phyloP scores from a whole-genome alignment of 768 basidiomycete species.

The Pulveroboletus sp. region DNA sequence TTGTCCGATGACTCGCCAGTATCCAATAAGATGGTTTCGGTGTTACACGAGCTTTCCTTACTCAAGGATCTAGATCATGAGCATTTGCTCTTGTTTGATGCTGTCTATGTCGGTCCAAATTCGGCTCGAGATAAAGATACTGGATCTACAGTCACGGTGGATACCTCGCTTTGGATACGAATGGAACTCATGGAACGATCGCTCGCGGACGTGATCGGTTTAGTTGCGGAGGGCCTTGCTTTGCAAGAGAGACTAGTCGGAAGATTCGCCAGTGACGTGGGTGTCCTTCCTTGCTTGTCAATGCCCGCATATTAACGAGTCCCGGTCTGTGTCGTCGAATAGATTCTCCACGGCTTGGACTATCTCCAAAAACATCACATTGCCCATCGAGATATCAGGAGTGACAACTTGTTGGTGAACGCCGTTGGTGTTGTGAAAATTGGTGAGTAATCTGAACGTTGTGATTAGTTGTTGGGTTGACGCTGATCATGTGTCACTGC shows the following conservation, averaged over 20 bases:
- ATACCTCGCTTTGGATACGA: conserved; percentile 73
- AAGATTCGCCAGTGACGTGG: conserved; percentile 71
- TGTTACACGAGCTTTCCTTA: conserved; percentile 56
- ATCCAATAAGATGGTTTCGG: conserved; percentile 57
- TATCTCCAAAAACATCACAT: conserved; percentile 63
- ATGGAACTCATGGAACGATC: conserved; percentile 92
- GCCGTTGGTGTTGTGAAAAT: conserved; percentile 67
- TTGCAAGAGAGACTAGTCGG: conserved; percentile 68
- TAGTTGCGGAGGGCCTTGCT: conserved; percentile 57
- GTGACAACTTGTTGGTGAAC: conserved; percentile 77
- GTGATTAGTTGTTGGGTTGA: not conserved
- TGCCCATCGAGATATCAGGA: conserved; percentile 80
- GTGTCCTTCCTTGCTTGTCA: conserved; percentile 26
- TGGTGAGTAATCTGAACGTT: conserved; percentile 39
- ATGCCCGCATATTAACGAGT: not conserved
- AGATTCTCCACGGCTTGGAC: conserved; percentile 64
- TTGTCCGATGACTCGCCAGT: conserved; percentile 30
- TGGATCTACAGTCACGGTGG: conserved; percentile 20
- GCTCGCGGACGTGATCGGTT: conserved; percentile 71
- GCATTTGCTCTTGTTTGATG: conserved; percentile 64
- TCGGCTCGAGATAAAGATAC: conserved; percentile 28
- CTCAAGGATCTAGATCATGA: conserved; percentile 55
- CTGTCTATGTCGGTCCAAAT: conserved; percentile 58
- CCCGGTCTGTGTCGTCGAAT: not conserved
- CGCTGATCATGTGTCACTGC: not conserved